These are phyloP conservation scores for Azolla pinnata DNA, from an alignment of 75 land plant species.

Conservation along the genomic window DNA sequence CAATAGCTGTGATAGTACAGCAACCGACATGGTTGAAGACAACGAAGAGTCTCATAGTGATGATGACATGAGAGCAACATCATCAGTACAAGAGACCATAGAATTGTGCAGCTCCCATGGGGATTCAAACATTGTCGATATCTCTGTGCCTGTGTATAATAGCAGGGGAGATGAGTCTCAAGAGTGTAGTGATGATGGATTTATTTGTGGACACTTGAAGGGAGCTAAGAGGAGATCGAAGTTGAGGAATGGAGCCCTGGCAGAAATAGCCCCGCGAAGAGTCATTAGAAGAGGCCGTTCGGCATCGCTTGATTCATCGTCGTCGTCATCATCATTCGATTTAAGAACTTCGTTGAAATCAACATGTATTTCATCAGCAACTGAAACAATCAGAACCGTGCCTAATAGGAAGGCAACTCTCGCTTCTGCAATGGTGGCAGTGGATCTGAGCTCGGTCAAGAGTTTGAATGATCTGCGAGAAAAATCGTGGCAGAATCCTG, in stretches of 20 bases:
- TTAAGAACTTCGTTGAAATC: constrained; percentile 11
- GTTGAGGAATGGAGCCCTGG: constrained; percentile 27
- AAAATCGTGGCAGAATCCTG: neutral
- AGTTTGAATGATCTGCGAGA: constrained; percentile 9
- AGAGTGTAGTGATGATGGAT: constrained; percentile 45
- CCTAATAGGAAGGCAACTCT: constrained; percentile 5
- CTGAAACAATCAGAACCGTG: neutral
- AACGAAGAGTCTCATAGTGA: neutral
- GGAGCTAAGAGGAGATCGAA: constrained; percentile 45
- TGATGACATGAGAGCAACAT: neutral
- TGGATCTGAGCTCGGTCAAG: constrained; percentile 5
- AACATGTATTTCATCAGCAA: constrained; percentile 3
- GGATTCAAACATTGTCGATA: constrained; percentile 6
- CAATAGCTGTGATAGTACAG: constrained; percentile 28
- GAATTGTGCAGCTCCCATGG: neutral
- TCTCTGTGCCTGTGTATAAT: constrained; percentile 24
- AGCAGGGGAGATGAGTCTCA: neutral
- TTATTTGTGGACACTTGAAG: constrained; percentile 52
- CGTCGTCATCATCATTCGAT: constrained; percentile 7
- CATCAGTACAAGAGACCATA: no score
- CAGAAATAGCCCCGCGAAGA: constrained; percentile 29
- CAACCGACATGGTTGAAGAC: no score
- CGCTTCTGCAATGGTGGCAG: constrained; percentile 2
- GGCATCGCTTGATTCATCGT: no score
- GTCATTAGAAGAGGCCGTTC: constrained; percentile 21